Conservation (phyloP, 306 rosid species). For the Trifolium fragiferum region DNA sequence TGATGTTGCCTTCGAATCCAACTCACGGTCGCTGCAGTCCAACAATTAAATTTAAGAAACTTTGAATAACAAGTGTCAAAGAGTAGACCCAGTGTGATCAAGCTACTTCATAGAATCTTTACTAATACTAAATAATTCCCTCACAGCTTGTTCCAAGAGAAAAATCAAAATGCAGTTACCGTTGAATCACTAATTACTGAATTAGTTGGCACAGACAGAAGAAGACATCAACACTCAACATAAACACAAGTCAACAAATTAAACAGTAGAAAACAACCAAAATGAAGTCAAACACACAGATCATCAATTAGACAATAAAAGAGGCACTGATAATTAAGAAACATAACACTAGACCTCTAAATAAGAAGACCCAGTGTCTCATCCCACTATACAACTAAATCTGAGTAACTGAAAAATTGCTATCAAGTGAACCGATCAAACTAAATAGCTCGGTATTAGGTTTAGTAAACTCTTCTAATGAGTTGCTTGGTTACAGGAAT, state of each 20-base stretch:
- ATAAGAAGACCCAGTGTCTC: too few relatives aligned
- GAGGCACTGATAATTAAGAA: too few relatives aligned
- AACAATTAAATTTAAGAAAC: conserved; percentile 11
- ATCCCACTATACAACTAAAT: too few relatives aligned
- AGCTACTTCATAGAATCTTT: conserved; percentile 10
- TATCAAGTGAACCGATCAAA: too few relatives aligned
- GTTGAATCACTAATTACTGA: background rate
- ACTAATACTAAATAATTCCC: background rate
- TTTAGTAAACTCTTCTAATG: too few relatives aligned
- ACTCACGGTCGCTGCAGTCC: conserved; percentile 4
- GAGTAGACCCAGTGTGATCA: background rate
- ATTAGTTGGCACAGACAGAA: background rate
- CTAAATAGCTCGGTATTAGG: too few relatives aligned
- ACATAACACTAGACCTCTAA: too few relatives aligned
- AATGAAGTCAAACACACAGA: too few relatives aligned
- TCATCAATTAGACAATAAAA: too few relatives aligned
- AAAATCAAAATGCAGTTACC: conserved; percentile 26
- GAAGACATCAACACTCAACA: background rate
- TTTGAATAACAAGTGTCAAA: background rate
- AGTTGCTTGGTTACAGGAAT: too few relatives aligned
- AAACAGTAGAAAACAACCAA: background rate
- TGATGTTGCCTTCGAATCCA: background rate
- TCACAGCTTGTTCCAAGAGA: conserved; percentile 10
- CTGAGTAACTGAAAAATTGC: too few relatives aligned
- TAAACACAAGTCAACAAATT: conserved; percentile 16